Evolutionary conservation across 2,329 filamentous ascomycete species (phyloP).

Genomic region (Aureobasidium subglaciale): DNA sequence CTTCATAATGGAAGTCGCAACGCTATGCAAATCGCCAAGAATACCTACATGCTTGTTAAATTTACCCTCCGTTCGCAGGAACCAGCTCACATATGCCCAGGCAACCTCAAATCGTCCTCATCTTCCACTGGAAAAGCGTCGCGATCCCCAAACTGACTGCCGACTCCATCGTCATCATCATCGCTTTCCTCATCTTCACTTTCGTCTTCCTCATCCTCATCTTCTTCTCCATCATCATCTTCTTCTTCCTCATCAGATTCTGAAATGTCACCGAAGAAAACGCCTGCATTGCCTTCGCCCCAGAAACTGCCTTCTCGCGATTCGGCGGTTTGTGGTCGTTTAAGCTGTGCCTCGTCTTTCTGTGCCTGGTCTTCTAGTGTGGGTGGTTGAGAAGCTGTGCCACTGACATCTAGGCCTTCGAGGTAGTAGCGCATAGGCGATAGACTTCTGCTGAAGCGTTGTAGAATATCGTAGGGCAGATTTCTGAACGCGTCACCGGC

Average conservation of each 20-base stretch:
- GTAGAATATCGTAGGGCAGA: constrained; percentile 40
- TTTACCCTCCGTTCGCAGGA: background rate
- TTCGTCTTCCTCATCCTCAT: constrained; percentile 12
- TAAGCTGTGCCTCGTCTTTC: background rate
- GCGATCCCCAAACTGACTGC: constrained; percentile 11
- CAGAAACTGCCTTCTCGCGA: constrained; percentile 16
- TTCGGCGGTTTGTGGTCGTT: background rate
- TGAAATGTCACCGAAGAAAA: constrained; percentile 2
- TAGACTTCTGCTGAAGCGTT: constrained; percentile 38
- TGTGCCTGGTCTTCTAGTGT: background rate
- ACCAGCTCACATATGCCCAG: constrained; percentile 16
- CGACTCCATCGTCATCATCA: constrained; percentile 14
- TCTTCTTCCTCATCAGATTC: constrained; percentile 16
- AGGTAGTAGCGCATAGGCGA: constrained; percentile 41
- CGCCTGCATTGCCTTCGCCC: constrained; percentile 14
- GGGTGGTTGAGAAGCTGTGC: background rate
- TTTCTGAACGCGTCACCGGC: constrained; percentile 23
- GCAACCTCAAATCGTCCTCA: constrained; percentile 15
- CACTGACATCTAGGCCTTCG: constrained; percentile 17
- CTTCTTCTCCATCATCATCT: constrained; percentile 9
- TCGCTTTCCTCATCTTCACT: constrained; percentile 15
- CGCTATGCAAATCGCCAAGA: too few species aligned
- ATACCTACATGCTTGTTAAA: background rate
- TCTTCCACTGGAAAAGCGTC: constrained; percentile 38
- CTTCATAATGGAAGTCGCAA: too few species aligned